Evolutionary conservation across 129 eudicot species (phyloP).

Genomic region (Calendula officinalis): DNA sequence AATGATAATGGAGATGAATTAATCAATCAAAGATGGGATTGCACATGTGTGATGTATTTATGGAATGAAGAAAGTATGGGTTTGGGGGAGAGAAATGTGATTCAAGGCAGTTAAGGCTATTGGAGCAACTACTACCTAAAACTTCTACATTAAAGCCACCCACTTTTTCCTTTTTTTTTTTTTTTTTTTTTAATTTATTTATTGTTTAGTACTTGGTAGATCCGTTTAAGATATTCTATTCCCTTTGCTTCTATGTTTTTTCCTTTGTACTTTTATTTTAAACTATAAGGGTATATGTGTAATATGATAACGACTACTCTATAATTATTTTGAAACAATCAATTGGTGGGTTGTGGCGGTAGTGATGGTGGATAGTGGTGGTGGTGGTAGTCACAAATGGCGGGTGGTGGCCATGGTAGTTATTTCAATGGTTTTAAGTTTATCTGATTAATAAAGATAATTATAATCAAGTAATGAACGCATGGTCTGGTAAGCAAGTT

Average conservation of each 20-base stretch:
- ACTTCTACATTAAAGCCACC: slow-evolving; percentile 29
- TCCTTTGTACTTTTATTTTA: not conserved
- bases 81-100: not conserved
- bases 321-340: no score
- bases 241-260: not conserved
- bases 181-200: slow-evolving; percentile 1
- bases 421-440: no score
- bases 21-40: slow-evolving; percentile 11
- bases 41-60: slow-evolving; percentile 26
- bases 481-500: no score
- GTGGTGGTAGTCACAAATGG: no score
- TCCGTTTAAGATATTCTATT: slow-evolving; percentile 23
- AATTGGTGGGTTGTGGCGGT: no score
- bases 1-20: slow-evolving; percentile 4
- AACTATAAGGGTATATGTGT: no score
- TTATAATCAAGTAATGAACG: no score
- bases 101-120: slow-evolving; percentile 33
- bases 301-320: no score
- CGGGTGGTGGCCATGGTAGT: no score
- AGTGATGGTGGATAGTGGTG: no score
- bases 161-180: slow-evolving; percentile 13
- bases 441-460: no score
- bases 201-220: slow-evolving; percentile 26
- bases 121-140: slow-evolving; percentile 43
- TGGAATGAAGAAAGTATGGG: slow-evolving; percentile 16